These are phyloP conservation scores for Saksenaea oblongispora DNA, from an alignment of 371 early-diverging fungal species.

Conservation along the genomic window DNA sequence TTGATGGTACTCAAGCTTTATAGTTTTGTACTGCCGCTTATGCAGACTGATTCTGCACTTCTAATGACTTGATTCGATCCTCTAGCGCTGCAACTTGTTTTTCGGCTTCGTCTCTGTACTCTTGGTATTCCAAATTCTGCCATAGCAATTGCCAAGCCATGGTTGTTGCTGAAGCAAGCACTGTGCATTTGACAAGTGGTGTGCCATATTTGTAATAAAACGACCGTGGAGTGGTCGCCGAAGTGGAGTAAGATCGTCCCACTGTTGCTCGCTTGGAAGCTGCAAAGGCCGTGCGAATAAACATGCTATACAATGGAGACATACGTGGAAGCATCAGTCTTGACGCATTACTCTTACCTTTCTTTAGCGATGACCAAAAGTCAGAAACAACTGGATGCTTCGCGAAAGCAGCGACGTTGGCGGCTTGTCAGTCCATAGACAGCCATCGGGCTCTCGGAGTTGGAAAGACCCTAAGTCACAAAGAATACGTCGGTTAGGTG, in stretches of 20 bases:
- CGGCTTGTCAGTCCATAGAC: too few relatives aligned
- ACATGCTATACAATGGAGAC: constrained; percentile 29
- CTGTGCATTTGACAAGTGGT: constrained; percentile 48
- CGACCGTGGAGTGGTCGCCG: constrained; percentile 15
- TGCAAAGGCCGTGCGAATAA: constrained; percentile 27
- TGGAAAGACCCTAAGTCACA: too few relatives aligned
- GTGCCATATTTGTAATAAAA: constrained; percentile 50
- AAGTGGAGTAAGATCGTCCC: constrained; percentile 21
- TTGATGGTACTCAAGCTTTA: too few relatives aligned
- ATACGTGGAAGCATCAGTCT: background rate
- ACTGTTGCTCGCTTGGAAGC: constrained; percentile 19
- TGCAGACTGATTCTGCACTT: constrained; percentile 27
- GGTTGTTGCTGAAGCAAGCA: constrained; percentile 46
- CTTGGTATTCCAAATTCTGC: constrained; percentile 50
- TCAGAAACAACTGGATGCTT: too few relatives aligned
- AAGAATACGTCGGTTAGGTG: too few relatives aligned
- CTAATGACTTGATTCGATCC: constrained; percentile 35
- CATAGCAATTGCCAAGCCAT: constrained; percentile 44
- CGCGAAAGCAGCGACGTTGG: too few relatives aligned
- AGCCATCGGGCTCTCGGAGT: too few relatives aligned
- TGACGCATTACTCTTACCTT: background rate
- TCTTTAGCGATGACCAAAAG: too few relatives aligned
- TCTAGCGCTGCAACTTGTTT: constrained; percentile 32
- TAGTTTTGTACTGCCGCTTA: too few relatives aligned
- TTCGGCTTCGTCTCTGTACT: constrained; percentile 45